Conservation (phyloP, 768 basidiomycete species). For the Pleurotus giganteus region DNA sequence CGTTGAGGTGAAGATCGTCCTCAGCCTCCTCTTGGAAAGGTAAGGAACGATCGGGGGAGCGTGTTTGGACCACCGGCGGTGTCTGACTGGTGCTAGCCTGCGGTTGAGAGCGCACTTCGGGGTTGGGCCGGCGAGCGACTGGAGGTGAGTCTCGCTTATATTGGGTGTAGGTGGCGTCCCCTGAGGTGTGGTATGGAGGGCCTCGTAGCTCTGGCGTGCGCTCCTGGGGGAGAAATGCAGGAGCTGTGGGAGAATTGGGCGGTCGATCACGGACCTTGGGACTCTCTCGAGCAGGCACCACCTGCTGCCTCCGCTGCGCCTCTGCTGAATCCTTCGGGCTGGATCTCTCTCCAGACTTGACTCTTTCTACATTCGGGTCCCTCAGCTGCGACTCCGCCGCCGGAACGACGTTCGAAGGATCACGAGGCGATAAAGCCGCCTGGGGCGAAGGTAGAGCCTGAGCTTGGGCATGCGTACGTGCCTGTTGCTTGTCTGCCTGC, state of each 20-base stretch:
- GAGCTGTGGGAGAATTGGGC: conserved; percentile 35
- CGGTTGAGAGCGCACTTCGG: conserved; percentile 14
- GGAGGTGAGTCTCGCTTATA: conserved; percentile 46
- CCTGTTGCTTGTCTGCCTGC: conserved; percentile 62
- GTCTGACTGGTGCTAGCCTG: conserved; percentile 42
- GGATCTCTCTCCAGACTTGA: conserved; percentile 47
- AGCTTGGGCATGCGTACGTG: conserved; percentile 31
- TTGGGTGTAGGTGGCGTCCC: conserved; percentile 45
- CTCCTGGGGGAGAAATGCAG: conserved; percentile 32
- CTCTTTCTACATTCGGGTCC: conserved; percentile 54
- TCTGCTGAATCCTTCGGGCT: conserved; percentile 55
- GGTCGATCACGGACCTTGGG: conserved; percentile 44
- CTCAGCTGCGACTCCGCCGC: conserved; percentile 42
- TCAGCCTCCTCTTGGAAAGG: conserved; percentile 78
- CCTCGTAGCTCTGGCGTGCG: conserved; percentile 53
- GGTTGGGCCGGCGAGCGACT: conserved; percentile 22
- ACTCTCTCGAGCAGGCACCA: conserved; percentile 43
- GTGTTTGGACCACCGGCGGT: conserved; percentile 49
- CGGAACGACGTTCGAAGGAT: neutral
- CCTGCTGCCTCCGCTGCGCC: conserved; percentile 34
- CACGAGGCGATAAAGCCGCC: neutral
- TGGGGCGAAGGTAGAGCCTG: conserved; percentile 28
- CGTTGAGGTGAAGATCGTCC: conserved; percentile 48
- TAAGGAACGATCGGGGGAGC: conserved; percentile 69
- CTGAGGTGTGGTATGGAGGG: conserved; percentile 47